Base-by-base conservation (phyloP, 495 filamentous ascomycete species). In the Barbatosphaeria neglecta region DNA sequence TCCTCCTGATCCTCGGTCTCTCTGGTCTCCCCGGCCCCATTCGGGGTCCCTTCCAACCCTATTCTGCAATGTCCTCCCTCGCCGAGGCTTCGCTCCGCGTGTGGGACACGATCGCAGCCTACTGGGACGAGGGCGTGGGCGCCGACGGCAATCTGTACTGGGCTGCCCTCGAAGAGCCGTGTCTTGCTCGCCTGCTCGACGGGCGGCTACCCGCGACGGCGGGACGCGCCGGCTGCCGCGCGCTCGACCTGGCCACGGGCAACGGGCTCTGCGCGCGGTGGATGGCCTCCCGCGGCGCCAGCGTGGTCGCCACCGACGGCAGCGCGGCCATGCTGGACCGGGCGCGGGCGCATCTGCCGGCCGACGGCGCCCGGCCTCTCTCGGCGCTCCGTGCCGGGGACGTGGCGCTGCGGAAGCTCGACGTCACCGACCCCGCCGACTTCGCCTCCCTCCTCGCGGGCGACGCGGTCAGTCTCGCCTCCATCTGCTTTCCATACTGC, bases 181-280 rank as follows among this genome's bases (percentile, higher is more conserved):
- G 48, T n/a, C 63, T 67, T 15, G 19, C 42, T 4, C 62, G 61
- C 11, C 49, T 69, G 17, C 51, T 68, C 1, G 47, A 43, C 6
- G 23, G 45, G 0, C 41, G 51, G 10, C 46, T 62, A 8, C 22
- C 31, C n/a, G 41, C 43, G 8, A n/a, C n/a, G n/a, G n/a, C n/a
- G n/a, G n/a, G n/a, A n/a, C n/a, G n/a, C n/a, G 37, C 48, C 16
- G 53, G 48, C n/a, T 54, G 50, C 18, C 46, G 42, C 6, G 58
- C 64, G 3, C 59, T 70, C 15, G 66, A 72, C 8, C 48, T 72
- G 16, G 60, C 66, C 0, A 69, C 63, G 4, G 68, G 68, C 16
- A 72, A 72, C 38, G 66, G 68, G 11, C 52, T 67, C 8, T 58
- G 61, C 31, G 63, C 66, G 11, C 56, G 68, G 13, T 65, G 59